Evolutionary conservation across 2,329 filamentous ascomycete genomes (phyloP), one percentile per base, ranked within the genome.

Genomic region (Sphaerulina populicola): DNA sequence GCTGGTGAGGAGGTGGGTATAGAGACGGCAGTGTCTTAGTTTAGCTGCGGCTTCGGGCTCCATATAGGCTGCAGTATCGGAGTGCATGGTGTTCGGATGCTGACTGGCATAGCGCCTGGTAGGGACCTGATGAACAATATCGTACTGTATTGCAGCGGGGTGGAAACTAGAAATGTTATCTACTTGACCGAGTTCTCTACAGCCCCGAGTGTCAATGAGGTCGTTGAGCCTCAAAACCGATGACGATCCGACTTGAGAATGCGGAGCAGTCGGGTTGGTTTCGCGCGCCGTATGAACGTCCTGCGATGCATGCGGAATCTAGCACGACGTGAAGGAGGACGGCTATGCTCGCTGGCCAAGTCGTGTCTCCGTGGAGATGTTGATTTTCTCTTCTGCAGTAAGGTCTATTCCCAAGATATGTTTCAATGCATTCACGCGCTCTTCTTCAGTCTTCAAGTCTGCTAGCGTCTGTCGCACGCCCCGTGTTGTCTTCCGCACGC

Each of bases 401-500:
- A 58, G 60, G 27, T 60, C 62, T 41, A 77, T 74, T 1, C 65
- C 68, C 56, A 77, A 73, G 46, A 70, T 63, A 47, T 73, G 65
- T 44, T 69, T 66, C 41, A 77, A 58, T 6, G 68, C 73, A 36
- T 63, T 53, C n/a, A 75, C 27, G 31, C 73, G 67, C 27, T 73
- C 71, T 29, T 68, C 62, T 47, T 78, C 72, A 2, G 62, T 70
- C 47, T 67, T 59, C 44, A 74, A 70, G 9, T 67, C 61, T 38
- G 70, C 62, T 30, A 72, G 60, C 36, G 68, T 62, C 43, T 68
- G 66, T 21, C 71, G 72, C 52, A 68, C 64, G 1, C 71, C 73
- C 15, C 68, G 63, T 21, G 73, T 61, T 37, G 72, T 71, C 66
- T 69, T 67, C 55, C 74, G 75, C 15, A 76, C 68, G 9, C 69